phyloP scores from a whole-genome alignment of 495 filamentous ascomycete genomes.

The Lichenothelia convexa region DNA sequence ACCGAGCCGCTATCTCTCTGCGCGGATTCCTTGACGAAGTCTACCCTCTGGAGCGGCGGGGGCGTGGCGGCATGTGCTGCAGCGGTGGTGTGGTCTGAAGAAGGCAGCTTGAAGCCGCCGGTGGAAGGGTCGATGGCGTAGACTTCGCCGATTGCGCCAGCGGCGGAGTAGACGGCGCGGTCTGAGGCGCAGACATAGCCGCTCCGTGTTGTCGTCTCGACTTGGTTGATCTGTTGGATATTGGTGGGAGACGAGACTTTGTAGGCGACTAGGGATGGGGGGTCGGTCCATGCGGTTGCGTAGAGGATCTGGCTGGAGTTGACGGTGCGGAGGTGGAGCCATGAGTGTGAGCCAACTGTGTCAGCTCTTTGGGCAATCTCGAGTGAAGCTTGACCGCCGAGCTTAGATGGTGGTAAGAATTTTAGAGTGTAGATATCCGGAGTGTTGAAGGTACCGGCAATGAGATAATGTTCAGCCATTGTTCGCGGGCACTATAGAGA shows the following conservation, averaged over 20 bases:
- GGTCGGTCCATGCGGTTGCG: conserved; percentile 12
- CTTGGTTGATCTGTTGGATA: conserved; percentile 9
- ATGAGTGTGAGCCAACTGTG: too few species aligned
- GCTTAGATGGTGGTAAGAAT: too few species aligned
- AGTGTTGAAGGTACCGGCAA: too few species aligned
- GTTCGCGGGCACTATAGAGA: too few species aligned
- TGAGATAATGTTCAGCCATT: too few species aligned
- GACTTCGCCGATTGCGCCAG: conserved; percentile 11
- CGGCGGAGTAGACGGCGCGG: conserved; percentile 10
- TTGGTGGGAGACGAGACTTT: conserved; percentile 7
- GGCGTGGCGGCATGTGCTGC: conserved; percentile 8
- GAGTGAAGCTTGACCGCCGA: too few species aligned
- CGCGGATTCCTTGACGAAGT: too few species aligned
- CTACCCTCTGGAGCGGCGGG: conserved; percentile 6
- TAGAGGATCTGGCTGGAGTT: conserved; percentile 10
- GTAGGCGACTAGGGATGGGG: conserved; percentile 10
- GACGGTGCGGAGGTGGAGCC: conserved; percentile 6
- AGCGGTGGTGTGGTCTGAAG: too few species aligned
- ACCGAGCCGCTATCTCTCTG: too few species aligned
- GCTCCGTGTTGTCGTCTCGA: conserved; percentile 4
- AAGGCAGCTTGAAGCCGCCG: too few species aligned
- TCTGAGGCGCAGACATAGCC: conserved; percentile 11
- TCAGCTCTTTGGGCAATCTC: too few species aligned
- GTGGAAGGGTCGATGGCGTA: conserved; percentile 8
- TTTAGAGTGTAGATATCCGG: too few species aligned